Evolutionary conservation across 2,329 filamentous ascomycete genomes (phyloP).

Genomic region (Fusarium sp.): DNA sequence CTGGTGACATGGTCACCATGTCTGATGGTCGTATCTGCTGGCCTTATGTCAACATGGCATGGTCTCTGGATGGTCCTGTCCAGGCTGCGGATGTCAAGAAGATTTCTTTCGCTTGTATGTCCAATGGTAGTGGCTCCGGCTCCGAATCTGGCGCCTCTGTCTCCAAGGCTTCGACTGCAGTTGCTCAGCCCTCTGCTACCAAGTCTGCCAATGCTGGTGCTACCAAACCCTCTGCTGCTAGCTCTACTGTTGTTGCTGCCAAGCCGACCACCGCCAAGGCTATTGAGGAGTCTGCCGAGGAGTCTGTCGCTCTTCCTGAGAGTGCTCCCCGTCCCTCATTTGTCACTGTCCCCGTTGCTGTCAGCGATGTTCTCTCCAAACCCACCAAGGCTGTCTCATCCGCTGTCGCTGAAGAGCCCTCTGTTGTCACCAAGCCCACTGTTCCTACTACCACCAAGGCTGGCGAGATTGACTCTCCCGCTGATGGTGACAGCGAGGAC

Average conservation of each 20-base stretch:
- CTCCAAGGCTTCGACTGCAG: constrained; percentile 16
- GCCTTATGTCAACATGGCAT: constrained; percentile 69
- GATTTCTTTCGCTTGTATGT: constrained; percentile 66
- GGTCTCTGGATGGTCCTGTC: constrained; percentile 51
- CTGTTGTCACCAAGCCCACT: constrained; percentile 19
- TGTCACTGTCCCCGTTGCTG: constrained; percentile 19
- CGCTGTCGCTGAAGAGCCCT: constrained; percentile 5
- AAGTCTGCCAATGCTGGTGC: constrained; percentile 13
- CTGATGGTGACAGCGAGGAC: not conserved
- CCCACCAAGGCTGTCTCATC: constrained; percentile 7
- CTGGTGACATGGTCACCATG: constrained; percentile 72
- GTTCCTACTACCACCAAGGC: not conserved
- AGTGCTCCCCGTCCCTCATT: constrained; percentile 40
- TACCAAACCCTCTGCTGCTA: constrained; percentile 13
- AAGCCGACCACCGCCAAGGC: not conserved
- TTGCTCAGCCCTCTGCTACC: constrained; percentile 20
- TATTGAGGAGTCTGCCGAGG: not conserved
- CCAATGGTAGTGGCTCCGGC: constrained; percentile 28
- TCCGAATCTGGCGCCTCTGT: not conserved
- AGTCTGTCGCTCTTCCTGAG: constrained; percentile 11
- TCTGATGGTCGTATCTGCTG: constrained; percentile 69
- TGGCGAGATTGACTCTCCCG: not conserved
- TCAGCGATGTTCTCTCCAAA: constrained; percentile 28
- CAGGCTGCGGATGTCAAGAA: constrained; percentile 49
- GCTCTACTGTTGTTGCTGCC: constrained; percentile 15